Evolutionary conservation across 768 basidiomycete species (phyloP).

Genomic region (Hericium rajendrae): DNA sequence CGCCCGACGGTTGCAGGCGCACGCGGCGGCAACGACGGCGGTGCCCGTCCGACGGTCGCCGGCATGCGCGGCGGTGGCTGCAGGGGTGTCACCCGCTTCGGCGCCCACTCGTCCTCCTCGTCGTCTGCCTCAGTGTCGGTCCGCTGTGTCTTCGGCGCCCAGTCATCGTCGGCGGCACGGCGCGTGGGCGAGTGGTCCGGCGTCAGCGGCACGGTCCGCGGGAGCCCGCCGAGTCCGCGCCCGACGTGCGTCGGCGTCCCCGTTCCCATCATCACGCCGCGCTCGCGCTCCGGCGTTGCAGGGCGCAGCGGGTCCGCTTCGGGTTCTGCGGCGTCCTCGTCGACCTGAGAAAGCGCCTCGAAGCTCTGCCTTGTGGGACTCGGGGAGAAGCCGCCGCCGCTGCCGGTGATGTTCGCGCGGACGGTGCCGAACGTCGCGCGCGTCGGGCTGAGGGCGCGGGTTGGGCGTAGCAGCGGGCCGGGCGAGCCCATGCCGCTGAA

Average conservation of each 20-base stretch:
- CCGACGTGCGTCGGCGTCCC: conserved; percentile 36
- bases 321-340: conserved; percentile 4
- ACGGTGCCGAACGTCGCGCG: conserved; percentile 3
- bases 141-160: too few relatives aligned
- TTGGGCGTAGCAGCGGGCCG: conserved; percentile 30
- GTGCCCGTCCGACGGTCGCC: neutral
- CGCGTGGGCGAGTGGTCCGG: conserved; percentile 4
- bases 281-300: conserved; percentile 6
- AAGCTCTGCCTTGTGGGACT: neutral
- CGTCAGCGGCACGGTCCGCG: conserved; percentile 41
- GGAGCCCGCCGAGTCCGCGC: conserved; percentile 37
- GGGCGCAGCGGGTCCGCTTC: neutral
- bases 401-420: neutral
- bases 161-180: neutral
- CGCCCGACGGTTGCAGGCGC: conserved; percentile 4
- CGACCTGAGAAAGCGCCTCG: conserved; percentile 1
- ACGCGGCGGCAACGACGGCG: too few relatives aligned
- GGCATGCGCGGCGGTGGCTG: neutral
- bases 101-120: conserved; percentile 1
- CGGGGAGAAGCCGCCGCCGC: neutral
- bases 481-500: conserved; percentile 11
- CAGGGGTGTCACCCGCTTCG: neutral
- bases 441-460: conserved; percentile 30
- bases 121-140: neutral
- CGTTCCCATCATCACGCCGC: conserved; percentile 17